Conservation (phyloP, 2,329 filamentous ascomycete species). For the Ceratocystis ficicola region DNA sequence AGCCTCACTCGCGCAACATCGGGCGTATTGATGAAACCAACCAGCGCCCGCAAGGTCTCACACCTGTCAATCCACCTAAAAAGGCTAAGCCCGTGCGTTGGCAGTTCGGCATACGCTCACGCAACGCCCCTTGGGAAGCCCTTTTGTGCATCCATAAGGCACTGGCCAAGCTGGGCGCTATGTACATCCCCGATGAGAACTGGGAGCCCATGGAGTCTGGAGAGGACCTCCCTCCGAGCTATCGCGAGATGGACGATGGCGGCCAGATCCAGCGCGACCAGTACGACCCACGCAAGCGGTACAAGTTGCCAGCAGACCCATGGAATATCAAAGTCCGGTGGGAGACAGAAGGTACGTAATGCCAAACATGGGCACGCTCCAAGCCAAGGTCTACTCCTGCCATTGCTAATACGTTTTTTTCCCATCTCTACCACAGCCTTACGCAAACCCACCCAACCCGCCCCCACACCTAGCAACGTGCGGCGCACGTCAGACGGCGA, state of each 20-base stretch:
- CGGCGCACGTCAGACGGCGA: slow-evolving; percentile 30
- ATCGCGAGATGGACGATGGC: slow-evolving; percentile 33
- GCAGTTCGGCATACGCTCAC: slow-evolving; percentile 94
- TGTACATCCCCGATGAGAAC: slow-evolving; percentile 64
- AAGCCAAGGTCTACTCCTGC: not conserved
- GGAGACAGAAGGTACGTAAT: slow-evolving; percentile 59
- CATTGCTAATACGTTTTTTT: not conserved
- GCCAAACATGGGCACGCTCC: not conserved
- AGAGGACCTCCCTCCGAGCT: slow-evolving; percentile 33
- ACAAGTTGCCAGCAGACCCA: slow-evolving; percentile 80
- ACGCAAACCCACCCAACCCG: slow-evolving; percentile 18
- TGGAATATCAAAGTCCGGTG: slow-evolving; percentile 92
- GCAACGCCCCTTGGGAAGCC: slow-evolving; percentile 88
- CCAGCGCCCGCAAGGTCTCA: slow-evolving; percentile 48
- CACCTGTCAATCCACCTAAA: slow-evolving; percentile 51
- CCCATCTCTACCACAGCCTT: slow-evolving; percentile 3
- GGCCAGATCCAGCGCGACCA: slow-evolving; percentile 31
- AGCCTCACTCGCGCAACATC: slow-evolving; percentile 67
- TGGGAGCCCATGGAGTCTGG: slow-evolving; percentile 37
- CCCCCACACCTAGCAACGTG: slow-evolving; percentile 12
- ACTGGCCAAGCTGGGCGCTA: slow-evolving; percentile 71
- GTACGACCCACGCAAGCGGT: slow-evolving; percentile 47
- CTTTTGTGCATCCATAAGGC: slow-evolving; percentile 93
- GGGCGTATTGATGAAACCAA: slow-evolving; percentile 44
- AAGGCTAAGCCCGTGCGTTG: slow-evolving; percentile 75